Conservation (phyloP, 306 rosid genomes). For the Prunus armeniaca region DNA sequence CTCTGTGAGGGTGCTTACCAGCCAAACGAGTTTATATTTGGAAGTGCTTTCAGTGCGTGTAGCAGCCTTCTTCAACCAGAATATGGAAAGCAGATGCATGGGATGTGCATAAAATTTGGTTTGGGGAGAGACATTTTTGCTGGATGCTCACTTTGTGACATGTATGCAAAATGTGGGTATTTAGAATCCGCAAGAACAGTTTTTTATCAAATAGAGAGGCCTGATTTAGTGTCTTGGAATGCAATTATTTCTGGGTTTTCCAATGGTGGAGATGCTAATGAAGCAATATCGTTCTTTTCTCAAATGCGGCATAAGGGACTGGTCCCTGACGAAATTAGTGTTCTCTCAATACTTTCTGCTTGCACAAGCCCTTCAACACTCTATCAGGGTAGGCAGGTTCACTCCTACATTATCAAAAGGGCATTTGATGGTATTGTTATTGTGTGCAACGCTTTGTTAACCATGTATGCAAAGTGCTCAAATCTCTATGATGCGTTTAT, state of each 20-base stretch:
- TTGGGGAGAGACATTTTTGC: conserved; percentile 54
- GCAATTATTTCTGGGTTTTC: conserved; percentile 67
- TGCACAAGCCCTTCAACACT: conserved; percentile 47
- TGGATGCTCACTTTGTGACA: conserved; percentile 79
- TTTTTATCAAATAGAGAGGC: conserved; percentile 53
- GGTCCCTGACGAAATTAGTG: conserved; percentile 53
- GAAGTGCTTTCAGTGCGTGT: conserved; percentile 74
- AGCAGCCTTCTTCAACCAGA: conserved; percentile 50
- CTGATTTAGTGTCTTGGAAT: conserved; percentile 77
- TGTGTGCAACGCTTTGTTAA: conserved; percentile 55
- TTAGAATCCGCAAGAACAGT: conserved; percentile 46
- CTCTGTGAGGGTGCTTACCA: conserved; percentile 42
- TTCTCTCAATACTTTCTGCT: conserved; percentile 58
- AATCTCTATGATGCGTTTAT: conserved; percentile 45
- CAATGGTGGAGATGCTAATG: conserved; percentile 39
- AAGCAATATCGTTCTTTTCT: conserved; percentile 51
- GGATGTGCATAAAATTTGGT: conserved; percentile 58
- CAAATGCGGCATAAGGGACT: conserved; percentile 45
- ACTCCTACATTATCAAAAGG: conserved; percentile 47
- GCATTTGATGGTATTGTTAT: conserved; percentile 44
- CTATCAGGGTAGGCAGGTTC: conserved; percentile 66
- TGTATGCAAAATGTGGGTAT: conserved; percentile 68
- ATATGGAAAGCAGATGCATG: conserved; percentile 73
- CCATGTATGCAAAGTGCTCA: conserved; percentile 74
- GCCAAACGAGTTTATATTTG: conserved; percentile 68